These are phyloP conservation scores for Verbascum thapsus DNA, from an alignment of 257 asterid genomes.

Conservation along the genomic window DNA sequence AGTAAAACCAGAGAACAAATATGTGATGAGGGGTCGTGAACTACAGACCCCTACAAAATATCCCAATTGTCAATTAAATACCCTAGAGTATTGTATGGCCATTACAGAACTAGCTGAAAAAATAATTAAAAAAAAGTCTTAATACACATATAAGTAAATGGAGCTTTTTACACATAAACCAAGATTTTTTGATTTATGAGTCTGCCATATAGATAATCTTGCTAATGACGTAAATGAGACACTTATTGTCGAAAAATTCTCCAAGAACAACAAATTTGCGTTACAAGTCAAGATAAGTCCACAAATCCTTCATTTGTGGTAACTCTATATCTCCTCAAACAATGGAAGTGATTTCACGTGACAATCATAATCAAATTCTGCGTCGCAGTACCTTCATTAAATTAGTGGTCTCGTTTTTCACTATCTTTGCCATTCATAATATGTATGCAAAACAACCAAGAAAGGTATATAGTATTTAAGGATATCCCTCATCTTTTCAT, in stretches of 20 bases:
- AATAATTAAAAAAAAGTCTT: no score
- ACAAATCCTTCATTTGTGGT: neutral
- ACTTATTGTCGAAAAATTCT: neutral
- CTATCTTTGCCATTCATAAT: neutral
- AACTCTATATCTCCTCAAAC: neutral
- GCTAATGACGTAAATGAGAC: no score
- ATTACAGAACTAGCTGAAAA: conserved; percentile 13
- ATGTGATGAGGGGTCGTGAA: neutral
- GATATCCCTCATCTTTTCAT: neutral
- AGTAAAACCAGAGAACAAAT: conserved; percentile 9
- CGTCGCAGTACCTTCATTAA: neutral
- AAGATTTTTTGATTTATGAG: neutral
- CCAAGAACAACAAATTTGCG: conserved; percentile 3
- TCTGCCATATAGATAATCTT: neutral
- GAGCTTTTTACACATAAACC: neutral
- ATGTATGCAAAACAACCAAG: conserved; percentile 3
- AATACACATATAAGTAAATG: neutral
- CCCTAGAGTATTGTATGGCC: neutral
- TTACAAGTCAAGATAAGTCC: conserved; percentile 1
- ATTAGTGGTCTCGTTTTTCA: neutral
- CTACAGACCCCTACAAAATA: neutral
- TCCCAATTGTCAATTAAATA: conserved; percentile 5
- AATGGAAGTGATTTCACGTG: neutral
- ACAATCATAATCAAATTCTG: neutral
- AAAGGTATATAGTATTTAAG: neutral